phyloP scores from a whole-genome alignment of 441 rosid genomes.

The Gossypium davidsonii region DNA sequence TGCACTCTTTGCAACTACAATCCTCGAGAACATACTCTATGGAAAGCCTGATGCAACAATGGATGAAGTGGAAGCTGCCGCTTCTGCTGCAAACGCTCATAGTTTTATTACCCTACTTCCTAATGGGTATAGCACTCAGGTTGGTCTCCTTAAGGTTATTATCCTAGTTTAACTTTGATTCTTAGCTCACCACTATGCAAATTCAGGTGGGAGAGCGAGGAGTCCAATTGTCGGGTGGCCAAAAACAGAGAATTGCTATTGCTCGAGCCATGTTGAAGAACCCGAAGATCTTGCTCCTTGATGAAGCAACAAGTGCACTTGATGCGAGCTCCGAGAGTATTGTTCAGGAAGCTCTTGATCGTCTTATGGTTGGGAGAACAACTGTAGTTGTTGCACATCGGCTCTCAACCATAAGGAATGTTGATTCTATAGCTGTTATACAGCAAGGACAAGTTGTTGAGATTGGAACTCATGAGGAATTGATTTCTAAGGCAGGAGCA shows the following conservation, averaged over 20 bases:
- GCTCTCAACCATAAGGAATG: constrained; percentile 88
- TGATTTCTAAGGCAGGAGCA: constrained; percentile 70
- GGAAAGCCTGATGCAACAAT: constrained; percentile 85
- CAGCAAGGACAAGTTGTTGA: constrained; percentile 97
- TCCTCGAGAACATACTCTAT: constrained; percentile 82
- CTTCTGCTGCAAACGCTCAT: constrained; percentile 88
- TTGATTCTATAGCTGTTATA: constrained; percentile 84
- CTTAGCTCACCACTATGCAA: constrained; percentile 6
- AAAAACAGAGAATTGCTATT: constrained; percentile 93
- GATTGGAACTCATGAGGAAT: constrained; percentile 89
- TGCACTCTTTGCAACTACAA: constrained; percentile 89
- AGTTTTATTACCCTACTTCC: constrained; percentile 89
- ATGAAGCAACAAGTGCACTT: constrained; percentile 98
- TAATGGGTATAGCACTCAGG: constrained; percentile 91
- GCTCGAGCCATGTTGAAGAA: constrained; percentile 97
- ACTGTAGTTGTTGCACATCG: constrained; percentile 96
- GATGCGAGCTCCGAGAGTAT: constrained; percentile 97
- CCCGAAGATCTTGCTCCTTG: constrained; percentile 88
- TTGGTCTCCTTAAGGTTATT: constrained; percentile 13
- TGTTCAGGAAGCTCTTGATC: constrained; percentile 95
- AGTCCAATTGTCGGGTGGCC: constrained; percentile 94
- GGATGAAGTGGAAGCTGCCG: constrained; percentile 88
- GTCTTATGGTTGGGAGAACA: constrained; percentile 94
- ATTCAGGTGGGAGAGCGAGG: constrained; percentile 93
- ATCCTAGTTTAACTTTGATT: not conserved